These are phyloP conservation scores for Backusella morwellensis DNA, from an alignment of 192 early-diverging fungal genomes.

Conservation along the genomic window DNA sequence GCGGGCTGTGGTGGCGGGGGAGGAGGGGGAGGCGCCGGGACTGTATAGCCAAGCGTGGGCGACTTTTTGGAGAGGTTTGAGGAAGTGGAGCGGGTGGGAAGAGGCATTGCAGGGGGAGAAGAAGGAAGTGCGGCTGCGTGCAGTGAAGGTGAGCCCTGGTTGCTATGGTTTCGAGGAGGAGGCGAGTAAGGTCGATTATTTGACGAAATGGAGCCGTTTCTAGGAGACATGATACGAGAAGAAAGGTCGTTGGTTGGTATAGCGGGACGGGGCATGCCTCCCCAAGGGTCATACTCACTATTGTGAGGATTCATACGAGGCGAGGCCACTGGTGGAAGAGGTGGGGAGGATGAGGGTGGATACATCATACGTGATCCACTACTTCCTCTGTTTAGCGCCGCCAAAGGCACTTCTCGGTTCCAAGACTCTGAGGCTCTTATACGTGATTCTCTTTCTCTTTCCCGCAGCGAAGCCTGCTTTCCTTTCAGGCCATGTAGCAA, in stretches of 20 bases:
- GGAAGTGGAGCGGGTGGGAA: slow-evolving; percentile 18
- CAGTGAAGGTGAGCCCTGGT: not conserved
- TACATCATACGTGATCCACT: not conserved
- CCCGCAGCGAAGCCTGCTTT: slow-evolving; percentile 25
- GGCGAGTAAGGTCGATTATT: not conserved
- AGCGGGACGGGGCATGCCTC: slow-evolving; percentile 23
- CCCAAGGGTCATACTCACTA: slow-evolving; percentile 21
- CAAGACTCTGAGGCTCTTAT: not conserved
- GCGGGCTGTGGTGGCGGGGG: not conserved
- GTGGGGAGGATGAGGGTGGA: slow-evolving; percentile 1
- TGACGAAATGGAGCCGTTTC: not conserved
- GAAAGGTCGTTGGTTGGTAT: slow-evolving; percentile 12
- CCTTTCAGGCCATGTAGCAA: slow-evolving; percentile 36
- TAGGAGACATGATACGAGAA: slow-evolving; percentile 10
- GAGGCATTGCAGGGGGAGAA: not conserved
- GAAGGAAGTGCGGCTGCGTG: not conserved
- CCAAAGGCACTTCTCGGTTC: slow-evolving; percentile 8
- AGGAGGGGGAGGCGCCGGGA: slow-evolving; percentile 9
- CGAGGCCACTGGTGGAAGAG: not conserved
- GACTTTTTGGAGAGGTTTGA: not conserved
- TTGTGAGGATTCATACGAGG: not conserved
- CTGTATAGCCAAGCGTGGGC: not conserved
- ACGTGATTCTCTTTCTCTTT: slow-evolving; percentile 10
- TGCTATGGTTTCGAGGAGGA: not conserved
- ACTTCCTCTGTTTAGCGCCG: not conserved